phyloP scores from a whole-genome alignment of 768 basidiomycete species.

The Coprinellus micaceus region DNA sequence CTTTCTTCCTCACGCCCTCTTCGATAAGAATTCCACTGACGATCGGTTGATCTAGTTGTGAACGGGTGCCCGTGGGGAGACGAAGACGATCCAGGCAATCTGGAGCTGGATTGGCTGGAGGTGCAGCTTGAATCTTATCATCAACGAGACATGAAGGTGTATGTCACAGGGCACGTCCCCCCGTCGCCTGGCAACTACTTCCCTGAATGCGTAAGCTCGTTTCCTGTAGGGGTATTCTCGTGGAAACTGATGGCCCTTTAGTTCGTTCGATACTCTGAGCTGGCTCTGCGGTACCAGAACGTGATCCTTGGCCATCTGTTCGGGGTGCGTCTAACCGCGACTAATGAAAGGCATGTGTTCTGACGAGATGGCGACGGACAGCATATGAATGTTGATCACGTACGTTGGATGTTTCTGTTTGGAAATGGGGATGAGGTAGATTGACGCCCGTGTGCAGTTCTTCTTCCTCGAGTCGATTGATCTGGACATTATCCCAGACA shows the following conservation, averaged over 20 bases:
- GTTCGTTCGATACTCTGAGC: constrained; percentile 68
- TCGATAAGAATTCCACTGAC: too few relatives aligned
- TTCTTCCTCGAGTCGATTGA: constrained; percentile 53
- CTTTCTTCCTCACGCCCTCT: too few relatives aligned
- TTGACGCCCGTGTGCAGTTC: constrained; percentile 36
- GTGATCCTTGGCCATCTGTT: constrained; percentile 84
- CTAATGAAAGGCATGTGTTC: not conserved
- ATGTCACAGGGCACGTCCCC: constrained; percentile 73
- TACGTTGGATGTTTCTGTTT: constrained; percentile 22
- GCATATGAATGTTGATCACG: constrained; percentile 87
- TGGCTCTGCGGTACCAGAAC: constrained; percentile 82
- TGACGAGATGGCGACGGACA: constrained; percentile 23
- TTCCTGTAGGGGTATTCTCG: constrained; percentile 11
- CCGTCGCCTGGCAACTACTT: constrained; percentile 79
- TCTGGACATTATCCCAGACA: constrained; percentile 39
- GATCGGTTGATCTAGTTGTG: constrained; percentile 60
- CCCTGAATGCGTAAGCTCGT: constrained; percentile 70
- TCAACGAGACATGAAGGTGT: constrained; percentile 67
- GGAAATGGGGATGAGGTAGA: constrained; percentile 17
- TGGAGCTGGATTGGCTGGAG: constrained; percentile 88
- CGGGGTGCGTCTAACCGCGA: constrained; percentile 47
- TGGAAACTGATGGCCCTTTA: constrained; percentile 19
- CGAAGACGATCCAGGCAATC: constrained; percentile 78
- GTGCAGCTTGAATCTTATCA: constrained; percentile 73
- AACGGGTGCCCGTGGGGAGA: constrained; percentile 65